Evolutionary conservation across 2,329 filamentous ascomycete species (phyloP), one percentile per base, ranked within the genome.

Genomic region (Aureobasidium sp.): DNA sequence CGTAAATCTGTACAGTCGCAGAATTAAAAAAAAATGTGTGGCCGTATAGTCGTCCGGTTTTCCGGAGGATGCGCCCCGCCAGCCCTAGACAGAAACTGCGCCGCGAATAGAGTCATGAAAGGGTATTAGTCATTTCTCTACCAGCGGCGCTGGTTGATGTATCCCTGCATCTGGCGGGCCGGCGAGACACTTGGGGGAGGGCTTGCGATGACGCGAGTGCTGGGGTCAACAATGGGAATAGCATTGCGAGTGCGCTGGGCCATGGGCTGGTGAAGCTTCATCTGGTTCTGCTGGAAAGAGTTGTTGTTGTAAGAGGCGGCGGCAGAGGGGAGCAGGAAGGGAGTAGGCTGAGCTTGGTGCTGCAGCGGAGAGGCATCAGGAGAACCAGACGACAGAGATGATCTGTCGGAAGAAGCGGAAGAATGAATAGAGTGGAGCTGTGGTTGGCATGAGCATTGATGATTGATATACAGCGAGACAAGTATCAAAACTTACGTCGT

Each of bases 201-300:
- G 79, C 91, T 96, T 62, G 91, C 87, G 80, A 97, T 88, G 71
- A 91, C 86, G 71, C 94, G 91, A 62, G 93, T 97, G 68, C 85
- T 89, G 60, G 94, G 94, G 81, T 99, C 96, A 77, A 97, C 90
- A 74, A 99, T 99, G 63, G 93, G 93, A 68, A 97, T 97, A 71
- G 94, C 91, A 75, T 97, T 97, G 76, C 91, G 90, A 63, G 88
- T 85, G 68, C 94, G 90, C 66, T 92, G 90, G 65, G 92, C 90
- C 65, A 92, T 83, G 64, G 92, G 91, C 80, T 97, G 93, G 77
- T 96, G 91, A 65, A 95, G 81, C 79, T 96, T 97, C 69, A 93
- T 81, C 76, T 85, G 65, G 62, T 68, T 70, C 66, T 70, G 73
- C 60, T 65, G 64, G 64, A 49, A 65, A 39, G 62, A 54, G 22